phyloP scores from a whole-genome alignment of 2,329 filamentous ascomycete species.

The Sporothrix sp. region DNA sequence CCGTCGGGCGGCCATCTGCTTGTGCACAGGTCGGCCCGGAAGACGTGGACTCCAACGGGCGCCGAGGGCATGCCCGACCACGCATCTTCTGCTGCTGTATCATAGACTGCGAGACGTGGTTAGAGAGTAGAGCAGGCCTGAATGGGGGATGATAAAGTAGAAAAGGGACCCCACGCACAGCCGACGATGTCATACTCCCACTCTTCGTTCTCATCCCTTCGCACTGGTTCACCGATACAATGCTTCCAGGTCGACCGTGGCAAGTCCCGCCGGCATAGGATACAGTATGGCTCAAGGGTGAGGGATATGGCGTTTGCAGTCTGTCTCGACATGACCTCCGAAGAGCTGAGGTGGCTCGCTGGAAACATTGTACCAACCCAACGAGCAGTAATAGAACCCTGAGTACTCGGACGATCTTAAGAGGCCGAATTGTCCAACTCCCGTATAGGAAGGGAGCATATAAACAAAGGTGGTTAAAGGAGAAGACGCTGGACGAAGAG shows the following conservation, averaged over 20 bases:
- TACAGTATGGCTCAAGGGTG: conserved; percentile 7
- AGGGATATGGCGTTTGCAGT: conserved; percentile 1
- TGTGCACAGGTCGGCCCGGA: conserved; percentile 4
- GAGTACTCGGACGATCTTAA: too few species aligned
- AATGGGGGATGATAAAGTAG: background rate
- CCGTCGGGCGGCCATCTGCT: background rate
- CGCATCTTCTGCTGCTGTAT: background rate
- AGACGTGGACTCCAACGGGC: conserved; percentile 1
- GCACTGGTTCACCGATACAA: conserved; percentile 4
- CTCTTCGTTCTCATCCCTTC: background rate
- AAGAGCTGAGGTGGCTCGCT: background rate
- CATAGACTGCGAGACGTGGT: background rate
- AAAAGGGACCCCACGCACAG: background rate
- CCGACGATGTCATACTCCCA: conserved; percentile 6
- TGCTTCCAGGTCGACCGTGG: conserved; percentile 5
- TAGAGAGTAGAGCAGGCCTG: background rate
- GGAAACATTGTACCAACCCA: too few species aligned
- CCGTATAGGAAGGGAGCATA: too few species aligned
- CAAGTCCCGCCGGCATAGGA: conserved; percentile 5
- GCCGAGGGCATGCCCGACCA: background rate
- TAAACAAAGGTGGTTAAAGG: too few species aligned
- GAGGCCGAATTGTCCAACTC: too few species aligned
- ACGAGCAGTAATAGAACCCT: too few species aligned
- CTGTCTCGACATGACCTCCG: conserved; percentile 4
- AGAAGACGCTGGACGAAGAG: too few species aligned